phyloP scores from a whole-genome alignment of 2,329 filamentous ascomycete species.

The Blastomyces parvus region DNA sequence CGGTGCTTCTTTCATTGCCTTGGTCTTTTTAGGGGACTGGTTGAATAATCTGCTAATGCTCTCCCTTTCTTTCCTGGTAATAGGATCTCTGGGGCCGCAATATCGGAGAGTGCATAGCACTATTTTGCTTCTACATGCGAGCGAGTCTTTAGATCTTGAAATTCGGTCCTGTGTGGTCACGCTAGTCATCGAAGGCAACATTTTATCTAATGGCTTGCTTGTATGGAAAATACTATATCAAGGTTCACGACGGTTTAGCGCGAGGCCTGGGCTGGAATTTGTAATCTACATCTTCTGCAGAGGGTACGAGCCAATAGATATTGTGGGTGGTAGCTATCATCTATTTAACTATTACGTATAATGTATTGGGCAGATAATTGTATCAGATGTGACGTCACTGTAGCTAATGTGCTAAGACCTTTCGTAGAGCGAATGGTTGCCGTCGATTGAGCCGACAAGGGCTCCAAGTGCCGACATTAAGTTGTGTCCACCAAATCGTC shows the following conservation, averaged over 20 bases:
- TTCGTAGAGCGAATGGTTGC: background rate
- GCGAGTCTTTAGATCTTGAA: background rate
- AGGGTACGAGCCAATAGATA: background rate
- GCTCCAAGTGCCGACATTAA: too few species aligned
- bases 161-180: background rate
- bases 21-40: constrained; percentile 8
- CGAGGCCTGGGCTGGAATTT: background rate
- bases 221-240: background rate
- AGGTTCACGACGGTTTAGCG: background rate
- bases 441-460: background rate
- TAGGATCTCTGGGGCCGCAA: constrained; percentile 32
- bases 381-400: background rate
- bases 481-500: too few species aligned
- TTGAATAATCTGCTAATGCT: background rate
- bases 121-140: background rate
- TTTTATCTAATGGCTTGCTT: background rate
- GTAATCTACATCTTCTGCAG: background rate
- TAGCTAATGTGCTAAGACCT: background rate
- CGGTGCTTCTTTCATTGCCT: background rate
- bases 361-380: background rate
- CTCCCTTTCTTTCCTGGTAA: background rate
- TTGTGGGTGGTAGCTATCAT: background rate
- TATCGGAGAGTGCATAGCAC: constrained; percentile 22
- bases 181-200: background rate
- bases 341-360: background rate